These are phyloP conservation scores for Irpex lacteus DNA, from an alignment of 1,284 basidiomycete genomes.

Conservation along the genomic window DNA sequence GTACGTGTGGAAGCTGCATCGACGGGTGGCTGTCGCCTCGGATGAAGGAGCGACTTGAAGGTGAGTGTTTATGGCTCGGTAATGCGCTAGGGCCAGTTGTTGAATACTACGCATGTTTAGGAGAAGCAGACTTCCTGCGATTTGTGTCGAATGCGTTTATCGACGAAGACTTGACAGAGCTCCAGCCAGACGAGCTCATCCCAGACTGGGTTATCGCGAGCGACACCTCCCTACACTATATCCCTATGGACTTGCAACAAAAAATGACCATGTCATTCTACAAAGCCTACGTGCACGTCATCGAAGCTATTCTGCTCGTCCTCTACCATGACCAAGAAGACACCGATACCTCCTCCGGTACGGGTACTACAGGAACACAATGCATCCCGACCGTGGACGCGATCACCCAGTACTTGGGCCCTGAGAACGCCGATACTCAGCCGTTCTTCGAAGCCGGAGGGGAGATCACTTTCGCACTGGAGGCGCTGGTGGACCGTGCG, in stretches of 20 bases:
- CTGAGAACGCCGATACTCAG: neutral
- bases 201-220: conserved; percentile 8
- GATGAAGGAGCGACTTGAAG: conserved; percentile 19
- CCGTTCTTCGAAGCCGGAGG: conserved; percentile 15
- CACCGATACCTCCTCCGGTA: neutral
- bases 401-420: neutral
- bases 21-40: conserved; percentile 19
- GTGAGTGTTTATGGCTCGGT: conserved; percentile 7
- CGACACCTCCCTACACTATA: conserved; percentile 16
- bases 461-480: conserved; percentile 13
- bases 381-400: conserved; percentile 10
- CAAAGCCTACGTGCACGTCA: conserved; percentile 12
- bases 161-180: conserved; percentile 5
- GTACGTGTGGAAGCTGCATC: conserved; percentile 18
- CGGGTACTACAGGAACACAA: too few species aligned
- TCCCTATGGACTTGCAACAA: conserved; percentile 14
- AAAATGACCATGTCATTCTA: conserved; percentile 17
- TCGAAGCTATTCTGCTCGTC: conserved; percentile 13
- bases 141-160: conserved; percentile 5
- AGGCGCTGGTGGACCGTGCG: conserved; percentile 15
- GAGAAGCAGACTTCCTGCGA: conserved; percentile 8
- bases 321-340: neutral
- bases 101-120: neutral
- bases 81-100: neutral
- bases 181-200: conserved; percentile 8